Evolutionary conservation across 805 yeast species (phyloP).

Genomic region (Ogataea trehalophila): DNA sequence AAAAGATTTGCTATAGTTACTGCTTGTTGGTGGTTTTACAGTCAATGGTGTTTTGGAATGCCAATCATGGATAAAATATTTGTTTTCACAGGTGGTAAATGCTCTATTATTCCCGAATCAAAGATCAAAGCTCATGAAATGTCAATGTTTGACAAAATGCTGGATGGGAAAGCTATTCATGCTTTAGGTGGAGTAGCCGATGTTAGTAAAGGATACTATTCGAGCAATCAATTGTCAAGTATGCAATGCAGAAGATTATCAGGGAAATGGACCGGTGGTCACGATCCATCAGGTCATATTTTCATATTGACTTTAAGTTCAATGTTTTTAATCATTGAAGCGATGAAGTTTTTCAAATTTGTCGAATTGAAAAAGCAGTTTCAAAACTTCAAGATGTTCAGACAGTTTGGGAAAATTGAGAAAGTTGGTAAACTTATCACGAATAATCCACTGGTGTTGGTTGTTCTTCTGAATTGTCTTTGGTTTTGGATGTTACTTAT

Average conservation of each 20-base stretch:
- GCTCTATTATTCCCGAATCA: slow-evolving; percentile 35
- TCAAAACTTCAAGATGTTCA: background rate
- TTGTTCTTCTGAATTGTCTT: slow-evolving; percentile 36
- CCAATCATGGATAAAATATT: slow-evolving; percentile 90
- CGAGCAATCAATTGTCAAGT: slow-evolving; percentile 27
- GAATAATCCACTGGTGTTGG: slow-evolving; percentile 24
- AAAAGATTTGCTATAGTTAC: slow-evolving; percentile 53
- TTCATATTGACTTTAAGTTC: slow-evolving; percentile 69
- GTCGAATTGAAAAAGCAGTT: slow-evolving; percentile 11
- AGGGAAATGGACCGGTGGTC: slow-evolving; percentile 80
- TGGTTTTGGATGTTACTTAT: slow-evolving; percentile 89
- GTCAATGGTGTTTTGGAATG: slow-evolving; percentile 81
- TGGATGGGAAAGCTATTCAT: background rate
- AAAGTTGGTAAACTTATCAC: slow-evolving; percentile 5
- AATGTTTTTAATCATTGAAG: slow-evolving; percentile 62
- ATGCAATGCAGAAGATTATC: slow-evolving; percentile 50
- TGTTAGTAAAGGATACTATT: slow-evolving; percentile 6
- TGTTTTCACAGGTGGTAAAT: slow-evolving; percentile 75
- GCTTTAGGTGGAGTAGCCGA: no score
- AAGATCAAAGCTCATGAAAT: background rate
- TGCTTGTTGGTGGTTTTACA: slow-evolving; percentile 76
- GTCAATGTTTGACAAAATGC: background rate
- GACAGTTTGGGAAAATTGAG: background rate
- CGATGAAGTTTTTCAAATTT: slow-evolving; percentile 23
- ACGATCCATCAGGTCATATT: slow-evolving; percentile 94